These are phyloP conservation scores for Lactifluus subvellereus DNA, from an alignment of 768 basidiomycete species.

Conservation along the genomic window DNA sequence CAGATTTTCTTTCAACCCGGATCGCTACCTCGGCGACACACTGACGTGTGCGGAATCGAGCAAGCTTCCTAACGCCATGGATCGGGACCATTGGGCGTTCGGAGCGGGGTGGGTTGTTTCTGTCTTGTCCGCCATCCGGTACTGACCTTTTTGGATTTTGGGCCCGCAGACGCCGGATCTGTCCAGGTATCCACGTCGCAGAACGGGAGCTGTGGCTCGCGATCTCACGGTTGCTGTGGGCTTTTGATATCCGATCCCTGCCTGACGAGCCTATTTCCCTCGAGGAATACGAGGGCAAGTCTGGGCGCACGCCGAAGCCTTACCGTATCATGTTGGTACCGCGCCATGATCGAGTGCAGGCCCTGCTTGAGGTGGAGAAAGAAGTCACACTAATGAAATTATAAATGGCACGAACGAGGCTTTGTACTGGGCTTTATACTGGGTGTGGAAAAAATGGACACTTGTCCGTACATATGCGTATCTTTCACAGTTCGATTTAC, in stretches of 20 bases:
- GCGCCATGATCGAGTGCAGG: constrained; percentile 24
- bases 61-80: constrained; percentile 36
- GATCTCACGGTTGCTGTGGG: constrained; percentile 44
- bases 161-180: constrained; percentile 32
- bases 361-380: constrained; percentile 16
- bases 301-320: constrained; percentile 42
- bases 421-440: too few species aligned
- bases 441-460: too few species aligned
- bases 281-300: constrained; percentile 43
- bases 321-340: constrained; percentile 32
- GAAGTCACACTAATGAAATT: constrained; percentile 18
- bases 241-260: constrained; percentile 38
- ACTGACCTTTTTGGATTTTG: neutral
- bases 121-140: too few species aligned
- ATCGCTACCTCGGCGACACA: constrained; percentile 39
- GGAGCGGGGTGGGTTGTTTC: constrained; percentile 39
- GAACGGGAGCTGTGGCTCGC: constrained; percentile 43
- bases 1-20: constrained; percentile 35
- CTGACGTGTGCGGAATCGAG: constrained; percentile 40
- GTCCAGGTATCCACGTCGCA: constrained; percentile 42
- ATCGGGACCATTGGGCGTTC: constrained; percentile 49
- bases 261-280: constrained; percentile 41
- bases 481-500: neutral
- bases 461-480: too few species aligned
- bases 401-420: neutral